Evolutionary conservation across 2,329 filamentous ascomycete genomes (phyloP), one percentile per base, ranked within the genome.

Genomic region (Colletotrichum melonis): DNA sequence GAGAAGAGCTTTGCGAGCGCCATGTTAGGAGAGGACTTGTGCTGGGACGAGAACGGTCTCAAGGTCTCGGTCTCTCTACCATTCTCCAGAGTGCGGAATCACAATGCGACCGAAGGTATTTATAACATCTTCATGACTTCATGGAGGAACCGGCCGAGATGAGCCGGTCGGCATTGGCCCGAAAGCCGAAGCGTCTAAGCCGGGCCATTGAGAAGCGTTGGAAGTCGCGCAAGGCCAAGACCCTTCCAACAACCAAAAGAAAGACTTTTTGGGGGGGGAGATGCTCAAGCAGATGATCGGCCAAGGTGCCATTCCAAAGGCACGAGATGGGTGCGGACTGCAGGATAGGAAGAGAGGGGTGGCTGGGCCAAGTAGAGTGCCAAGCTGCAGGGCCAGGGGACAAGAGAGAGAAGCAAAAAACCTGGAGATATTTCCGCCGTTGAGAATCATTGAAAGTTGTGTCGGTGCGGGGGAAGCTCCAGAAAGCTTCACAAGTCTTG

Each of bases 1-100:
- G 63, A 70, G 26, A 75, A 38, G 22, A 72, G 11, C 63, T 75
- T 75, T n/a, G 66, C 60, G 57, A 69, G 68, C 59, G 67, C 58
- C 74, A 75, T 75, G 4, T 3, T 69, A 19, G 8, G 22, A 22
- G 16, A 7, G 22, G 38, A 57, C 19, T 49, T 1, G 0, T 24
- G 63, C 49, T 71, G 65, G 9, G 14, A 59, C 30, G 54, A 54
- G 35, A 57, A 22, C 49, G 32, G 35, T 32, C 49, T 28, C 12
- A 9, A 55, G 22, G 46, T 66, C 67, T 62, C 60, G 11, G 1
- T 9, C 35, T 38, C n/a, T 28, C 19, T 24, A 19, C 16, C 16
- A 22, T 4, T 5, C 6, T 62, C 24, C 26, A 16, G 11, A 30
- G 7, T 6, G 9, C 16, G 5, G n/a, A 26, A 6, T 19, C 4